Evolutionary conservation across 1,284 basidiomycete genomes (phyloP), one percentile per base, ranked within the genome.

Genomic region (Cystobasidium slooffiae): DNA sequence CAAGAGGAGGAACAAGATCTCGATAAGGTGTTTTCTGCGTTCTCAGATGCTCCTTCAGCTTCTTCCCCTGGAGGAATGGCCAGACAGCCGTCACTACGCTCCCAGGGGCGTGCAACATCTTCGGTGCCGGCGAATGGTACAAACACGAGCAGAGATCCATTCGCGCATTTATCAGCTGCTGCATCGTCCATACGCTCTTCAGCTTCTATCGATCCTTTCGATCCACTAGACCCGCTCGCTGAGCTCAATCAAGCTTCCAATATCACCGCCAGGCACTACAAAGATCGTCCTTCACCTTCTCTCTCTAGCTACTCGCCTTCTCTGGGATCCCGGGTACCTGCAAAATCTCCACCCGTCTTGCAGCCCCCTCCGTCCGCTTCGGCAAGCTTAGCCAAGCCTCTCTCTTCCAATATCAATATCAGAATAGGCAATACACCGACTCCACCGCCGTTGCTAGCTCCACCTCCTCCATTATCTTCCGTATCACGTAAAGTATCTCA

Each of bases 1-100:
- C 44, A 61, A 7, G 69, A 72, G 37, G 69, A 52, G 22, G 69
- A 72, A 56, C 56, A 52, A 46, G 69, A 72, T 41, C 47, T 72
- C 6, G 69, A 72, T 51, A 72, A 64, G 22, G 59, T 72, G 0
- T 73, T 73, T 46, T 62, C 62, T 1, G 70, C 53, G 6, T 66
- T 73, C 43, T 53, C 63, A 46, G 53, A 55, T 16, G 62, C 62
- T 16, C 63, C 63, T 20, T 6, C 61, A 55, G 8, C 68, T 51
- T 41, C 68, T n/a, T 20, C 43, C 44, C 20, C 31, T 39, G 39
- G 22, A 10, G 16, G 20, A 2, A 20, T 66, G 18, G 46, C 37
- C 3, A 66, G 64, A 22, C 12, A 37, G 46, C 49, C 64, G 4
- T 52, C 49, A 1, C n/a, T 53, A 43, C 20, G 64, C 20, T 41